Conservation (phyloP, 495 filamentous ascomycete species). For the Pseudomonodictys pantanalensis region DNA sequence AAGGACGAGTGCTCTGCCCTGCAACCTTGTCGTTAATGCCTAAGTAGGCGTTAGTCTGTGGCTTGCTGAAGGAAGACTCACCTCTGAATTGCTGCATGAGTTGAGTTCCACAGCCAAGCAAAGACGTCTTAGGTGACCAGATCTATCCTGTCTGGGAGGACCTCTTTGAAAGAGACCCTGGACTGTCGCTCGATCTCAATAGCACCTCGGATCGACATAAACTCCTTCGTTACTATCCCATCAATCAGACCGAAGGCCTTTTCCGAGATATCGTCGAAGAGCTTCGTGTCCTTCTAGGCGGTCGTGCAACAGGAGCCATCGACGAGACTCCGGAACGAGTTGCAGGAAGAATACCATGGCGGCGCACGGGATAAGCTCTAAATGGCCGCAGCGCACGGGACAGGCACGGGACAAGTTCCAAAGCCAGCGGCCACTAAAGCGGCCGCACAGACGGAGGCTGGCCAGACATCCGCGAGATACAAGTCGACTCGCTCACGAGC, state of each 20-base stretch:
- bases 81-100: constrained; percentile 39
- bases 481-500: no score
- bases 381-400: not conserved
- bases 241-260: constrained; percentile 13
- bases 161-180: constrained; percentile 16
- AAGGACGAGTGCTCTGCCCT: constrained; percentile 14
- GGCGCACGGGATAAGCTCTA: constrained; percentile 7
- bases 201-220: constrained; percentile 20
- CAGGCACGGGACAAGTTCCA: no score
- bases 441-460: no score
- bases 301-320: constrained; percentile 33
- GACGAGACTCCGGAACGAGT: constrained; percentile 26
- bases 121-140: constrained; percentile 11
- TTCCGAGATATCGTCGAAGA: constrained; percentile 3
- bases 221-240: constrained; percentile 19
- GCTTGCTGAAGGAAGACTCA: constrained; percentile 41
- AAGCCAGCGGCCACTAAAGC: no score
- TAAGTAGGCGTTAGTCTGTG: constrained; percentile 23
- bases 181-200: constrained; percentile 23
- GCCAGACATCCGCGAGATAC: no score
- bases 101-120: constrained; percentile 12
- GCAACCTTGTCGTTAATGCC: constrained; percentile 27
- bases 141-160: constrained; percentile 9
- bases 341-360: constrained; percentile 4
- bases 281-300: constrained; percentile 25